Evolutionary conservation across 2,329 filamentous ascomycete species (phyloP).

Genomic region (Xylariaceae sp.): DNA sequence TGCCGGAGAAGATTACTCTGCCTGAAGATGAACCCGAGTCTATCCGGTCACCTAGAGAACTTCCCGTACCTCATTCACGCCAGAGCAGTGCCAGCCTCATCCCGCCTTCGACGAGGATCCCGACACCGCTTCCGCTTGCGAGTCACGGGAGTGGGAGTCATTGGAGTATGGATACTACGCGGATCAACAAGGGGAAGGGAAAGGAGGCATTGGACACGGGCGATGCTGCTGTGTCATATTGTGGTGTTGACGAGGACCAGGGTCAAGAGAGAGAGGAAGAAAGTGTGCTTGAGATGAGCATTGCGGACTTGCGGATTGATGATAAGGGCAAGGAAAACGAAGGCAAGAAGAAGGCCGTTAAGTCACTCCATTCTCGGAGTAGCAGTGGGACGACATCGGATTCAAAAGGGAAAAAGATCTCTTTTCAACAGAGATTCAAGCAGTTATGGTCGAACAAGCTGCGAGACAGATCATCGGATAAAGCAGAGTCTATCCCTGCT

Average conservation of each 20-base stretch:
- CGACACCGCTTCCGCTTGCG: background rate
- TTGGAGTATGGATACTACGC: background rate
- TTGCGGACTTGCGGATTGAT: background rate
- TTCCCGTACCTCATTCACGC: conserved; percentile 3
- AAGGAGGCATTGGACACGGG: conserved; percentile 6
- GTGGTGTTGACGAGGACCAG: background rate
- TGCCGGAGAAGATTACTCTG: conserved; percentile 10
- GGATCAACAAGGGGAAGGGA: conserved; percentile 9
- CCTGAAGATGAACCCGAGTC: conserved; percentile 6
- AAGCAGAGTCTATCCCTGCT: background rate
- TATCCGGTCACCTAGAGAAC: background rate
- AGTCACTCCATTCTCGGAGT: background rate
- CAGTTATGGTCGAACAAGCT: conserved; percentile 5
- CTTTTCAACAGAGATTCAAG: conserved; percentile 13
- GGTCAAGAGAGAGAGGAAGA: background rate
- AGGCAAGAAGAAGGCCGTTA: background rate
- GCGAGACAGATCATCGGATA: conserved; percentile 9
- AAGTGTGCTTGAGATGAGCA: background rate
- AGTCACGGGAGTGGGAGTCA: background rate
- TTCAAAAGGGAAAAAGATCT: conserved; percentile 2
- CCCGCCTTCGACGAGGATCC: background rate
- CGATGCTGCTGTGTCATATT: background rate
- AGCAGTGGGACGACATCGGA: background rate
- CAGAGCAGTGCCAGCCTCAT: conserved; percentile 3
- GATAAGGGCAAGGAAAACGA: background rate